Percentiles rank a stretch among this genome's conserved stretches.
These are phyloP conservation scores for Geosmithia morbida DNA, from an alignment of 2,329 filamentous ascomycete species.

Conservation along the genomic window DNA sequence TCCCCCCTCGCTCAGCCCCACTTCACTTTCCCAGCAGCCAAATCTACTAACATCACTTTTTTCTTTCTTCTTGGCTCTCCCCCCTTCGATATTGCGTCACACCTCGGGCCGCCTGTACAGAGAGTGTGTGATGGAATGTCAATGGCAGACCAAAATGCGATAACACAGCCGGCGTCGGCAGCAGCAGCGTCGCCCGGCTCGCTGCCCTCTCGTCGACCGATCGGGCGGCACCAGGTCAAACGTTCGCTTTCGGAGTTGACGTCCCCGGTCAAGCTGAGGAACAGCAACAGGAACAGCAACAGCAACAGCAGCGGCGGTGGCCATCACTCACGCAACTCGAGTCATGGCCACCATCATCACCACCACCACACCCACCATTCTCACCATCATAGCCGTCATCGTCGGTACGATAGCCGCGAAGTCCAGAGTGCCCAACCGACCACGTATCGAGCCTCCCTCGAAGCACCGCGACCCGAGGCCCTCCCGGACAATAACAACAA, in stretches of 20 bases:
- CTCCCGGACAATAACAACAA: too few relatives aligned
- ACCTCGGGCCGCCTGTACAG: too few relatives aligned
- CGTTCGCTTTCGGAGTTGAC: constrained; percentile 41
- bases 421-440: constrained; percentile 11
- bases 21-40: too few relatives aligned
- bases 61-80: too few relatives aligned
- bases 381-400: constrained; percentile 11
- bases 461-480: too few relatives aligned
- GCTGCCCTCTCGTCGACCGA: neutral
- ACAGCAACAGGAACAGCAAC: constrained; percentile 7
- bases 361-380: constrained; percentile 10
- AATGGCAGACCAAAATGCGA: neutral
- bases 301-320: too few relatives aligned
- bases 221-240: constrained; percentile 32
- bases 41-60: too few relatives aligned
- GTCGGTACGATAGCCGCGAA: constrained; percentile 13
- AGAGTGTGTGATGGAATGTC: neutral
- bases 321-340: too few relatives aligned
- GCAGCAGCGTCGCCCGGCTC: too few relatives aligned
- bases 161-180: too few relatives aligned
- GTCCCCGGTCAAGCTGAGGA: constrained; percentile 25
- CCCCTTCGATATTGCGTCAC: too few relatives aligned
- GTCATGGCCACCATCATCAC: constrained; percentile 16
- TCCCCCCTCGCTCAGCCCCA: too few relatives aligned
- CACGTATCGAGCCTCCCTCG: constrained; percentile 21